Evolutionary conservation across 2,329 filamentous ascomycete species (phyloP), one percentile per base, ranked within the genome.

Genomic region (Diaporthe destruens): DNA sequence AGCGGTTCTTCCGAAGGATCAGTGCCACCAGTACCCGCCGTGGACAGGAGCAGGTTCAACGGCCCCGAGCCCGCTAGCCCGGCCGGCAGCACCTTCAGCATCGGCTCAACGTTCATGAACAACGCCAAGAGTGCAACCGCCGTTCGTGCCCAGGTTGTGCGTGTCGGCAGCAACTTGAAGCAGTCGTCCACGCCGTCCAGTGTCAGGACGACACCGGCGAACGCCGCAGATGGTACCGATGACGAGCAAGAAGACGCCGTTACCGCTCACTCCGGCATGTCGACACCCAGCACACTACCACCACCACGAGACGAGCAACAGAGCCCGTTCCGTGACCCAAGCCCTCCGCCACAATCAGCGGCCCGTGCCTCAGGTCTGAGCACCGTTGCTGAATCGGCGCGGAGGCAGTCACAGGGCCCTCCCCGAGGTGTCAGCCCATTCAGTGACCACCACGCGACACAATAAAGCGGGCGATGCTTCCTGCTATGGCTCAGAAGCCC

Each of bases 41-140:
- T 96, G 77, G 91, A 95, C 77, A 89, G 87, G 75, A 87, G 87
- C 74, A 89, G 87, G 79, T 91, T 90, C 78, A 85, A 83, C 47
- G 77, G 72, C 77, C 77, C 76, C 68, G 84, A 83, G 72, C 90
- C 86, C 29, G 86, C 85, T 76, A 91, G 89, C 77, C 85, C 84
- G 7, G 76, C 81, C 14, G 86, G 83, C 70, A 88, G 87, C 80
- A 87, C 88, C 47, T 92, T 92, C 79, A 92, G 90, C 77, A 89
- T 93, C 71, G 90, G 91, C 23, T 91, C 90, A 25, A 91, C 91
- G 1, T 92, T 92, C 80, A 83, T 93, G 76, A 92, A 90, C 83
- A 91, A 87, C 74, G 89, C 87, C 49, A 84, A 86, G 47, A 91
- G 89, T 2, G 88, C 88, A 18, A 88, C 85, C 32, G 86, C 88